Evolutionary conservation across 1,284 basidiomycete species (phyloP).

Genomic region (Xerocomus amazonicus): DNA sequence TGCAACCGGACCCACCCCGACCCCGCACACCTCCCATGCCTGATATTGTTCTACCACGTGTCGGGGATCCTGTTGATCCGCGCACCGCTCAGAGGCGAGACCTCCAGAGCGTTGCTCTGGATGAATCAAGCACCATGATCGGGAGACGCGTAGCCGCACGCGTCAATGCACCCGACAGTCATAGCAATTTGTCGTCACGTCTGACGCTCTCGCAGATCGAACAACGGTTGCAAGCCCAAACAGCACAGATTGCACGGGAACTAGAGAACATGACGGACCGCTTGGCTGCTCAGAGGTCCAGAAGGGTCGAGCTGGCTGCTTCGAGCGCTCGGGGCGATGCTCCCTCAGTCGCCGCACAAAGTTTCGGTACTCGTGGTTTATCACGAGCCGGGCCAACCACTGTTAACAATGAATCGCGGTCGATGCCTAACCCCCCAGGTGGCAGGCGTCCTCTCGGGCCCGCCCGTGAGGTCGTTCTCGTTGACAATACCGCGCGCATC

Average conservation of each 20-base stretch:
- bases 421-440: constrained; percentile 4
- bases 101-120: constrained; percentile 15
- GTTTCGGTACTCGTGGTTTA: neutral
- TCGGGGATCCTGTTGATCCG: constrained; percentile 13
- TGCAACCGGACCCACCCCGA: constrained; percentile 9
- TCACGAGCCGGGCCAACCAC: constrained; percentile 4
- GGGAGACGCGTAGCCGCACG: constrained; percentile 52
- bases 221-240: constrained; percentile 29
- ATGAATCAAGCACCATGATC: constrained; percentile 45
- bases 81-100: constrained; percentile 18
- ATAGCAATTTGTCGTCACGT: constrained; percentile 16
- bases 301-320: constrained; percentile 23
- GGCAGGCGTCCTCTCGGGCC: constrained; percentile 17
- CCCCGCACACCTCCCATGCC: constrained; percentile 33
- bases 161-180: constrained; percentile 30
- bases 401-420: constrained; percentile 6
- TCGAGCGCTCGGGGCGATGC: constrained; percentile 14
- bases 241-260: constrained; percentile 34
- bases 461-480: constrained; percentile 16
- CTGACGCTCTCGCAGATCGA: constrained; percentile 27
- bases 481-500: constrained; percentile 21
- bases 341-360: neutral
- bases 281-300: constrained; percentile 20
- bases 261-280: constrained; percentile 31
- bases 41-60: constrained; percentile 25